Conservation (phyloP, 2,329 filamentous ascomycete species). For the Cordyceps cateniannulata region DNA sequence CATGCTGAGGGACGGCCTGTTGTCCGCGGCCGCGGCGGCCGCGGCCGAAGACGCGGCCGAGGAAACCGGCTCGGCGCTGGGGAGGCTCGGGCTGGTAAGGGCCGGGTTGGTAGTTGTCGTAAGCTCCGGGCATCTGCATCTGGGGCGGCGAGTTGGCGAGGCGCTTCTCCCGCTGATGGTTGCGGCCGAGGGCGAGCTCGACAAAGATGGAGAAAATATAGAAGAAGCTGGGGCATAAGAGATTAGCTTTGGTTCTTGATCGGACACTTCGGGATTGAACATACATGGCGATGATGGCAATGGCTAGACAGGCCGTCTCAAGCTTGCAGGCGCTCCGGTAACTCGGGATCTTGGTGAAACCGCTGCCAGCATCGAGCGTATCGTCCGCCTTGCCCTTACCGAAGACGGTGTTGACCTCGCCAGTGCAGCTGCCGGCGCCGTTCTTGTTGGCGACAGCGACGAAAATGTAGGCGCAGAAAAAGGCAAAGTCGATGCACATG, state of each 20-base stretch:
- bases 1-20: conserved; percentile 14
- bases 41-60: conserved; percentile 26
- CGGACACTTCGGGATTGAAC: no score
- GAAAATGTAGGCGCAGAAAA: conserved; percentile 73
- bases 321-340: conserved; percentile 59
- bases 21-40: conserved; percentile 14
- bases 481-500: conserved; percentile 70
- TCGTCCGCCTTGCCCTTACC: conserved; percentile 54
- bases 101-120: conserved; percentile 47
- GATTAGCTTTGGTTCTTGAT: neutral
- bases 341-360: conserved; percentile 42
- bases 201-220: conserved; percentile 67
- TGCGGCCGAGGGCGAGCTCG: conserved; percentile 60
- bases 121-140: conserved; percentile 11
- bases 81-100: conserved; percentile 33
- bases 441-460: conserved; percentile 68
- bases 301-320: conserved; percentile 70
- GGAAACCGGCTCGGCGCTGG: conserved; percentile 24
- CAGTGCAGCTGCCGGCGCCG: conserved; percentile 60
- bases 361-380: conserved; percentile 39
- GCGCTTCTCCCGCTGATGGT: conserved; percentile 69
- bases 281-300: conserved; percentile 71
- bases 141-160: conserved; percentile 43
- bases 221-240: conserved; percentile 50
- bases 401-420: conserved; percentile 58